These are phyloP conservation scores for Westerdykella aurantiaca DNA, from an alignment of 2,329 filamentous ascomycete genomes.

Conservation along the genomic window DNA sequence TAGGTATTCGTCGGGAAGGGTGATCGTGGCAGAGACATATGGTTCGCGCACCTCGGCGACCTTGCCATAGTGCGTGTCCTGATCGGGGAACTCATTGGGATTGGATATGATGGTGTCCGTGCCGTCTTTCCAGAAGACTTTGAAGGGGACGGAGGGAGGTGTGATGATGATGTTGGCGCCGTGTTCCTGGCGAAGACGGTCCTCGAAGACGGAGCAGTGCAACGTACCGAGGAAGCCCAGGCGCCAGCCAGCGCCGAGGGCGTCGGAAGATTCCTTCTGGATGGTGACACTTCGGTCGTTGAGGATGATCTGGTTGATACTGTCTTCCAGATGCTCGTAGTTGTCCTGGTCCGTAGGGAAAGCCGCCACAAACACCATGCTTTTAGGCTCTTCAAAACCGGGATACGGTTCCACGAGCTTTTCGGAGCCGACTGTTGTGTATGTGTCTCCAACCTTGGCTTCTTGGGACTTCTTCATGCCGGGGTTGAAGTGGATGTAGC, in stretches of 20 bases:
- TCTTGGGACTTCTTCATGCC: slow-evolving; percentile 97
- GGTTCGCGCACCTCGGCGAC: slow-evolving; percentile 63
- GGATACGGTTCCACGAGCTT: slow-evolving; percentile 72
- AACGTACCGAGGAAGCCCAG: slow-evolving; percentile 93
- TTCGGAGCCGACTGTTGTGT: slow-evolving; percentile 74
- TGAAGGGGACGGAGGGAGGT: slow-evolving; percentile 89
- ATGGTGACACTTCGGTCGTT: slow-evolving; percentile 94
- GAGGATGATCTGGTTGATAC: slow-evolving; percentile 85
- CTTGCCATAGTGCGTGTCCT: slow-evolving; percentile 50
- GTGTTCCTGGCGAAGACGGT: slow-evolving; percentile 88
- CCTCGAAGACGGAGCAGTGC: slow-evolving; percentile 98
- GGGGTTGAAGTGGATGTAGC: slow-evolving; percentile 95
- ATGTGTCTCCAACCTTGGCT: slow-evolving; percentile 93
- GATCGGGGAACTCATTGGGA: slow-evolving; percentile 81
- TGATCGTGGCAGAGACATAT: slow-evolving; percentile 78
- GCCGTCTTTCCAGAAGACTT: slow-evolving; percentile 73
- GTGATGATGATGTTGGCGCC: slow-evolving; percentile 95
- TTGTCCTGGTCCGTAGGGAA: slow-evolving; percentile 90
- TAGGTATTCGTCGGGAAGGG: slow-evolving; percentile 87
- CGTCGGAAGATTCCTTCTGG: slow-evolving; percentile 90
- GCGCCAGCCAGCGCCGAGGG: slow-evolving; percentile 87
- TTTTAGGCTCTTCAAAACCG: slow-evolving; percentile 94
- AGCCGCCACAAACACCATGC: slow-evolving; percentile 97
- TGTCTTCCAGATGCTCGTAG: slow-evolving; percentile 82
- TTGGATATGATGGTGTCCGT: slow-evolving; percentile 74